Conservation (phyloP, 768 basidiomycete genomes). For the Boletus rubropictus region DNA sequence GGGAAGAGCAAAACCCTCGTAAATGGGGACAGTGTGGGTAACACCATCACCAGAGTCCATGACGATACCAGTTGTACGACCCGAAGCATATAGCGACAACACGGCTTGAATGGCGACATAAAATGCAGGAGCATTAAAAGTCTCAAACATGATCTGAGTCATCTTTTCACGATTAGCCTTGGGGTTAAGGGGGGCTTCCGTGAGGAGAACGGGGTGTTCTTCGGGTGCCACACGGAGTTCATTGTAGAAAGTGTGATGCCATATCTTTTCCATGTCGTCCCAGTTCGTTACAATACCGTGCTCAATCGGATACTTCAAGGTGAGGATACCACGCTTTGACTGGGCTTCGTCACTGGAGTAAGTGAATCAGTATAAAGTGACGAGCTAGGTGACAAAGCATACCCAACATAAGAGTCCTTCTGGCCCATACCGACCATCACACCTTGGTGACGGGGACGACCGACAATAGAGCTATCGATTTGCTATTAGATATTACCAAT, state of each 20-base stretch:
- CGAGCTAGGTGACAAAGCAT: constrained; percentile 5
- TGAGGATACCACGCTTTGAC: constrained; percentile 91
- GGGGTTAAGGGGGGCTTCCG: constrained; percentile 69
- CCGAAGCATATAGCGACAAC: constrained; percentile 81
- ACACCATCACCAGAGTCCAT: constrained; percentile 97
- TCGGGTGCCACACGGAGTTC: constrained; percentile 74
- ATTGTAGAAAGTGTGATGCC: constrained; percentile 95
- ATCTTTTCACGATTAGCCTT: constrained; percentile 71
- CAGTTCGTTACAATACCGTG: constrained; percentile 97
- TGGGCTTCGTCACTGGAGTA: constrained; percentile 75
- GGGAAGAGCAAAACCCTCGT: constrained; percentile 89
- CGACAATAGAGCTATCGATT: constrained; percentile 73
- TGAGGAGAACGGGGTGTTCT: constrained; percentile 68
- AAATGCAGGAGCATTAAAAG: constrained; percentile 70
- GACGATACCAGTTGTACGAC: constrained; percentile 92
- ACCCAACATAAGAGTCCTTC: constrained; percentile 97
- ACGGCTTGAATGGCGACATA: constrained; percentile 74
- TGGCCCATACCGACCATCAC: constrained; percentile 97
- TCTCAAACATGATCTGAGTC: constrained; percentile 79
- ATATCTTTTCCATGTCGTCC: constrained; percentile 99
- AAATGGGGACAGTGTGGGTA: constrained; percentile 93
- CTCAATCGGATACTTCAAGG: constrained; percentile 89
- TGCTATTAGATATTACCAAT: constrained; percentile 9
- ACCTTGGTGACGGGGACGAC: constrained; percentile 90
- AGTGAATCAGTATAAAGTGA: constrained; percentile 12